Evolutionary conservation across 192 early-diverging fungal genomes (phyloP), one percentile per base, ranked within the genome.

Genomic region (Podila epicladia): DNA sequence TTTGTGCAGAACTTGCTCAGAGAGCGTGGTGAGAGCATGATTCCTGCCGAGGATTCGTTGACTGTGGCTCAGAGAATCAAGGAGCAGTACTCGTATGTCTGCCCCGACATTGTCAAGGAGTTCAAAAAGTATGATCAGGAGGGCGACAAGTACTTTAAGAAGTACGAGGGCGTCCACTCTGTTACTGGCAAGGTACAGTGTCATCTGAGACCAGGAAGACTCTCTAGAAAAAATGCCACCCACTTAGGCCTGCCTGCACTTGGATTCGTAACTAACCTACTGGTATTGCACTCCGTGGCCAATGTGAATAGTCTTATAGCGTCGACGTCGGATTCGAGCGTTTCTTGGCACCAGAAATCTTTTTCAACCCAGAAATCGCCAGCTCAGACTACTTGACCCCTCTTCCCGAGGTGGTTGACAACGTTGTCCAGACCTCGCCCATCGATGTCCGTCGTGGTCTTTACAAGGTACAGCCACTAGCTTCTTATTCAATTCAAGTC

Each of bases 281-380:
- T 7, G 8, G 2, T 13, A n/a, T 63, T 41, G 32, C 38, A 3
- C 19, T 5, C 19, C 22, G 8, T 62, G 29, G 9, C 35, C 9
- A 31, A 1, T 20, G 12, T 45, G 77, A 71, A 51, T 80, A 96
- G 91, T 84, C 94, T 41, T 99, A 98, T 83, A 90, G 85, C 37
- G 95, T 99, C 19, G 98, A 99, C 87, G 93, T 99, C 71, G 98
- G 98, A 62, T 99, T 94, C 78, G 98, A 99, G 83, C 95, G 98
- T 63, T 99, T 99, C 89, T 85, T 99, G 67, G 98, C 95, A n/a
- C 98, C 98, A 20, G 98, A 99, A 78, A 95, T 99, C 83, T 99
- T 99, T 84, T 99, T 99, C 89, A 98, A 98, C 82, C 98, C 98
- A 26, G 98, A 99, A 87, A 96, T 99, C 71, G 95, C 94, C 51